Conservation (phyloP, 2,329 filamentous ascomycete genomes). For the Zopfia rhizophila region DNA sequence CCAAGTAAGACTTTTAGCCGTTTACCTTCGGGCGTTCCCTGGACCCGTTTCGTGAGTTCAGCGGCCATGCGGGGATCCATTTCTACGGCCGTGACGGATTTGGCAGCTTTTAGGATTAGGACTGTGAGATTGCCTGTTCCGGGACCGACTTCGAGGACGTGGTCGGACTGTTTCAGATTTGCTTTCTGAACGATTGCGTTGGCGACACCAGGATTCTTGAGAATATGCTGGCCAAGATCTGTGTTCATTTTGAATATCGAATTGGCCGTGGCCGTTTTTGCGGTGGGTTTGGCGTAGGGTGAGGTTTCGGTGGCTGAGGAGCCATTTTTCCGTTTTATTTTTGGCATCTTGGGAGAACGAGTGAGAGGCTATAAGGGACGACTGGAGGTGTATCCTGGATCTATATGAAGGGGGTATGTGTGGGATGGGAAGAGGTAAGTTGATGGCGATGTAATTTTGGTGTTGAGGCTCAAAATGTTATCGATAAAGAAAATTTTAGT, state of each 20-base stretch:
- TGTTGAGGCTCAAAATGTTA: constrained; percentile 23
- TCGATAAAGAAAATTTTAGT: constrained; percentile 29
- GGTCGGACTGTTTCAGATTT: constrained; percentile 85
- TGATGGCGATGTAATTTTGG: constrained; percentile 29
- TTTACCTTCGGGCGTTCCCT: constrained; percentile 81
- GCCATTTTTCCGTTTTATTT: constrained; percentile 52
- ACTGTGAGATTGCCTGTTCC: constrained; percentile 91
- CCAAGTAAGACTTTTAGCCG: constrained; percentile 88
- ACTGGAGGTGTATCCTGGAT: constrained; percentile 1
- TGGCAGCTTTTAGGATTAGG: constrained; percentile 86
- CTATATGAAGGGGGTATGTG: constrained; percentile 5
- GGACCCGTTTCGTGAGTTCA: constrained; percentile 92
- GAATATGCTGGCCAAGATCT: constrained; percentile 87
- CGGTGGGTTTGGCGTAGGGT: constrained; percentile 57
- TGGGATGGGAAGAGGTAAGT: constrained; percentile 20
- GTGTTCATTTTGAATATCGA: constrained; percentile 99
- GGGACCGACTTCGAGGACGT: constrained; percentile 90
- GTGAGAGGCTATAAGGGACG: constrained; percentile 5
- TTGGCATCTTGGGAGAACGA: constrained; percentile 54
- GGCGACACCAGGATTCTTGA: constrained; percentile 90
- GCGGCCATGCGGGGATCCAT: constrained; percentile 97
- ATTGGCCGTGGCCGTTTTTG: constrained; percentile 68
- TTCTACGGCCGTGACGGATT: constrained; percentile 86
- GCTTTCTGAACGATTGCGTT: constrained; percentile 88
- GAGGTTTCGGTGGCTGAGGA: constrained; percentile 46